Evolutionary conservation across 139 green algal genomes (phyloP).

Genomic region (Chlorella sp.): DNA sequence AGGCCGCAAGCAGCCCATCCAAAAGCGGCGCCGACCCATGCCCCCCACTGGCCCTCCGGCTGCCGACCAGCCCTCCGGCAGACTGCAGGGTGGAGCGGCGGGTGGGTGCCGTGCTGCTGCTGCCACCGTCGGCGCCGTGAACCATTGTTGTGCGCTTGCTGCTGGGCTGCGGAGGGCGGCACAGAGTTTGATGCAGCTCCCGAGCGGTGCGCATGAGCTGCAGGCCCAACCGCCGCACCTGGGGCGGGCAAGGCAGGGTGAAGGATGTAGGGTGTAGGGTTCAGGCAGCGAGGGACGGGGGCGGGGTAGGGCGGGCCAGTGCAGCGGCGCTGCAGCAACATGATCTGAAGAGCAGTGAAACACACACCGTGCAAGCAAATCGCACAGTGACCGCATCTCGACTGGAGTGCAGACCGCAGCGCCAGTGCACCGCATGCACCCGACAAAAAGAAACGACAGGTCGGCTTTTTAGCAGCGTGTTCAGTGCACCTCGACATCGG

Average conservation of each 20-base stretch:
- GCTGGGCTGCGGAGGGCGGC: neutral
- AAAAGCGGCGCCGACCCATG: neutral
- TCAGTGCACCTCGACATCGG: too few relatives aligned
- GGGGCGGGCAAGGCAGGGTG: neutral
- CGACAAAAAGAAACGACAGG: too few relatives aligned
- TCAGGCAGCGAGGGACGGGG: too few relatives aligned
- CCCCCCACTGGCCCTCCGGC: neutral
- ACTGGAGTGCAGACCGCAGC: too few relatives aligned
- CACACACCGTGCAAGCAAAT: too few relatives aligned
- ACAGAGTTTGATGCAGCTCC: slow-evolving; percentile 51
- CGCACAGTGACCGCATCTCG: too few relatives aligned
- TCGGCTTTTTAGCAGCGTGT: too few relatives aligned
- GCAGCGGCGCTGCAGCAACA: too few relatives aligned
- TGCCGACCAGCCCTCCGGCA: neutral
- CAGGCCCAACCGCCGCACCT: slow-evolving; percentile 60
- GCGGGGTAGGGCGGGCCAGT: too few relatives aligned
- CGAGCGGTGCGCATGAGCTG: slow-evolving; percentile 47
- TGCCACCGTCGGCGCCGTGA: neutral
- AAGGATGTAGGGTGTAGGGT: too few relatives aligned
- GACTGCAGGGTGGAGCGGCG: neutral
- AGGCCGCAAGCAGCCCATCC: neutral
- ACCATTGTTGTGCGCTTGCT: slow-evolving; percentile 28
- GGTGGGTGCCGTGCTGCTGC: neutral
- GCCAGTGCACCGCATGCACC: too few relatives aligned
- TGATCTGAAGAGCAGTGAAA: too few relatives aligned